A percentile compares a stretch with the other conserved stretches of the same genome.
phyloP scores from a whole-genome alignment of 2,329 filamentous ascomycete genomes.

The Colletotrichum horii region DNA sequence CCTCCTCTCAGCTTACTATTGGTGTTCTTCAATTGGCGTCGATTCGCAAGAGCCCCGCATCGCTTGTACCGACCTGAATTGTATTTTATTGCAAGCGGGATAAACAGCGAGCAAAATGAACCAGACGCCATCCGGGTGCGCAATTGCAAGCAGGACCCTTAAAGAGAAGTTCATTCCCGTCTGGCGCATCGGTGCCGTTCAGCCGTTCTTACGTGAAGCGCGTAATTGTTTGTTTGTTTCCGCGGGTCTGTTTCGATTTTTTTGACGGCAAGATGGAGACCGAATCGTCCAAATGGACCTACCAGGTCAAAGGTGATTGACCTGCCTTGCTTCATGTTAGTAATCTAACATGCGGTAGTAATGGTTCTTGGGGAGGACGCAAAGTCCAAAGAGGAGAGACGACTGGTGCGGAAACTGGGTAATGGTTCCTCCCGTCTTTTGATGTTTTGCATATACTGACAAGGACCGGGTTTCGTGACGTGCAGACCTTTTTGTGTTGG shows the following conservation, averaged over 20 bases:
- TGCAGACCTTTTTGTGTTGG: constrained; percentile 35
- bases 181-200: neutral
- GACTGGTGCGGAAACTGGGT: constrained; percentile 33
- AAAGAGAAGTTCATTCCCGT: neutral
- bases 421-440: neutral
- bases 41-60: neutral
- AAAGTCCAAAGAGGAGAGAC: constrained; percentile 27
- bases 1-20: neutral
- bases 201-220: neutral
- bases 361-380: constrained; percentile 4
- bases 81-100: neutral
- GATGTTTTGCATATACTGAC: neutral
- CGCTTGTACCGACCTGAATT: neutral
- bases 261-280: neutral
- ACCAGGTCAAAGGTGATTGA: neutral
- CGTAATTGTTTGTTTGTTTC: neutral
- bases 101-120: neutral
- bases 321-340: neutral
- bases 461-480: neutral
- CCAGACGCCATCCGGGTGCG: neutral
- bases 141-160: neutral
- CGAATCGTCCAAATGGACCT: neutral
- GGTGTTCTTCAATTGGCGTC: neutral
- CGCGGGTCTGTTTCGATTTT: neutral
- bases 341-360: neutral